phyloP scores from a whole-genome alignment of 352 stramenopile genomes.

The Peronospora destructor region DNA sequence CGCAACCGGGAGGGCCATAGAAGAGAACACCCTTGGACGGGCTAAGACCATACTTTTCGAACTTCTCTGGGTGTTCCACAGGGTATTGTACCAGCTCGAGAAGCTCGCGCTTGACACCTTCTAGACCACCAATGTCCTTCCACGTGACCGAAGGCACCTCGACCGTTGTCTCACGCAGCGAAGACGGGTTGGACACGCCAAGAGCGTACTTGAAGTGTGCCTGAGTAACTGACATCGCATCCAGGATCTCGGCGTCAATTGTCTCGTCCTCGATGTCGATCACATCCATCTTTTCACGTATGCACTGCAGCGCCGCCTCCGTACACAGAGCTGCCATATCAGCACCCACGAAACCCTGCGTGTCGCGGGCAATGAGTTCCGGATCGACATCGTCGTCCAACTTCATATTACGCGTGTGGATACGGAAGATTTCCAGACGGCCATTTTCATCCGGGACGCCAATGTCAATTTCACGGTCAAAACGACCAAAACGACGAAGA shows the following conservation, averaged over 20 bases:
- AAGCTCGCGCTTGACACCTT: constrained; percentile 97
- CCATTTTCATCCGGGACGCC: constrained; percentile 98
- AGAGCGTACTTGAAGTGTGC: constrained; percentile 99
- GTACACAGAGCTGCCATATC: constrained; percentile 99
- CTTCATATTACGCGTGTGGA: constrained; percentile 99
- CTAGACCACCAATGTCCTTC: constrained; percentile 99
- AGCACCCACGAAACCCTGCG: constrained; percentile 98
- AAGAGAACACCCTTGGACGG: constrained; percentile 98
- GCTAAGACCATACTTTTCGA: constrained; percentile 94
- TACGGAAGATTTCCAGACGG: constrained; percentile 97
- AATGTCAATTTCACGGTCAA: constrained; percentile 99
- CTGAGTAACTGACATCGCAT: constrained; percentile 97
- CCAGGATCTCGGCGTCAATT: constrained; percentile 98
- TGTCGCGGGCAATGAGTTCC: constrained; percentile 95
- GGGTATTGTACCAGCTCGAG: constrained; percentile 99
- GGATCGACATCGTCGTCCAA: constrained; percentile 98
- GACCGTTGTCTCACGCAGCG: constrained; percentile 97
- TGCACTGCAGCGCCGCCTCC: constrained; percentile 97
- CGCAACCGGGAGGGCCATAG: constrained; percentile 98
- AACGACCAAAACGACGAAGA: constrained; percentile 96
- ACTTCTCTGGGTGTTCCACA: constrained; percentile 99
- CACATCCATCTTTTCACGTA: constrained; percentile 99
- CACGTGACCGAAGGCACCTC: constrained; percentile 98
- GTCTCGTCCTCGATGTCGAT: constrained; percentile 99
- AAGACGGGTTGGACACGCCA: constrained; percentile 96